These are phyloP conservation scores for Sphaerulina musiva DNA, from an alignment of 2,329 filamentous ascomycete species.

Conservation along the genomic window DNA sequence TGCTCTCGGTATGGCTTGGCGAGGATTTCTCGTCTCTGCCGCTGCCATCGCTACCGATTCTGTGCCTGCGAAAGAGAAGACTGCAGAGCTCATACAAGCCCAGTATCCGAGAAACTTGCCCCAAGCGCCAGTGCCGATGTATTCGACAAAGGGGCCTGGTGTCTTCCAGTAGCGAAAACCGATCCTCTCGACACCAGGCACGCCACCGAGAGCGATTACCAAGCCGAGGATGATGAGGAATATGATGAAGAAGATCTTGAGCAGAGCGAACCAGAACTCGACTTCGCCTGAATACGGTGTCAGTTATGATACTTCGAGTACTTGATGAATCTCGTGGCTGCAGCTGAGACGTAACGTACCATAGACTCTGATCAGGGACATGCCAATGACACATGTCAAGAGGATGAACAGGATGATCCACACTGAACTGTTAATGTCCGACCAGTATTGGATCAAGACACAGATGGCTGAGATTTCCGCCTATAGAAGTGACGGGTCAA, in stretches of 20 bases:
- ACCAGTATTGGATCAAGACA: conserved; percentile 30
- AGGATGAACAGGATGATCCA: conserved; percentile 33
- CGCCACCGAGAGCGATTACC: conserved; percentile 40
- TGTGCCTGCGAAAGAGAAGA: conserved; percentile 23
- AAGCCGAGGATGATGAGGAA: conserved; percentile 42
- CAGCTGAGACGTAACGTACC: too few relatives aligned
- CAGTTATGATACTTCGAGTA: not conserved
- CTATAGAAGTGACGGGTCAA: too few relatives aligned
- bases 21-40: conserved; percentile 25
- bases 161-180: conserved; percentile 43
- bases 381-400: conserved; percentile 32
- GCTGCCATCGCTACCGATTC: conserved; percentile 25
- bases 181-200: conserved; percentile 36
- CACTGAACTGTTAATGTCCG: conserved; percentile 31
- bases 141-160: conserved; percentile 40
- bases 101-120: conserved; percentile 41
- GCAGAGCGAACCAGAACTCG: conserved; percentile 43
- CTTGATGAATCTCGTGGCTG: too few relatives aligned
- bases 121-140: conserved; percentile 32
- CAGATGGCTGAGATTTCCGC: conserved; percentile 30
- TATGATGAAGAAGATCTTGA: conserved; percentile 43
- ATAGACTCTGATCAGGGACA: conserved; percentile 36
- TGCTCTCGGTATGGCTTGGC: conserved; percentile 23
- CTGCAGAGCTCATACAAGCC: conserved; percentile 23
- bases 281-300: conserved; percentile 30